Evolutionary conservation across 2,329 filamentous ascomycete species (phyloP).

Genomic region (Cytospora leucostoma): DNA sequence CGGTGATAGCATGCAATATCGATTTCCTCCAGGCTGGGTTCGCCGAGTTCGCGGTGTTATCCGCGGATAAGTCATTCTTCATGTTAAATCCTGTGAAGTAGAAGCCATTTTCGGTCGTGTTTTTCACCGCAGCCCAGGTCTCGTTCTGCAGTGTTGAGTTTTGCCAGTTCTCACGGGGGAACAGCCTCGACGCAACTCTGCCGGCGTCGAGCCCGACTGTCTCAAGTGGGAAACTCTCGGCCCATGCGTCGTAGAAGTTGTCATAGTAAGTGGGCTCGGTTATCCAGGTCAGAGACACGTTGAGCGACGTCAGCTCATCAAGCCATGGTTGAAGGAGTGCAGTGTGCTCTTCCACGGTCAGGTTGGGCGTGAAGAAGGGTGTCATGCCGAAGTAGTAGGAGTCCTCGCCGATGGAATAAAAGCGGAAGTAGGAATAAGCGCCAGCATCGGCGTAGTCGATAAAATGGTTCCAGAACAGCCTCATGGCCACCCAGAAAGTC

Average conservation of each 20-base stretch:
- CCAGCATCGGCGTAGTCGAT: conserved; percentile 50
- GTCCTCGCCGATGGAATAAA: conserved; percentile 23
- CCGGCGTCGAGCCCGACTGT: conserved; percentile 31
- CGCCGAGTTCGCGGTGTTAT: conserved; percentile 40
- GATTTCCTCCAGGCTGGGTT: conserved; percentile 53
- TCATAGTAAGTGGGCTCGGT: conserved; percentile 32
- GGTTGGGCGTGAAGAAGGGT: conserved; percentile 27
- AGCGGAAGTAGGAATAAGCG: conserved; percentile 44
- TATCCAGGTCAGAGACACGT: conserved; percentile 34
- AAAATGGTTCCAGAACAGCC: conserved; percentile 50
- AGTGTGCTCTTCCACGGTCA: conserved; percentile 17
- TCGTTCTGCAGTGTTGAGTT: conserved; percentile 32
- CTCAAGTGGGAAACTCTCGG: conserved; percentile 34
- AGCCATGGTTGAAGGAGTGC: conserved; percentile 32
- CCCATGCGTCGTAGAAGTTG: conserved; percentile 36
- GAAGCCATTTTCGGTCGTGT: conserved; percentile 18
- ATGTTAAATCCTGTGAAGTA: conserved; percentile 17
- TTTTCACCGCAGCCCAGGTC: conserved; percentile 34
- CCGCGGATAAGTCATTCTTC: conserved; percentile 8
- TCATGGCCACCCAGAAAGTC: conserved; percentile 55
- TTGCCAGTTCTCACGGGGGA: conserved; percentile 36
- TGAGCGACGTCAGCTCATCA: conserved; percentile 48
- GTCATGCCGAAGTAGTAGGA: conserved; percentile 25
- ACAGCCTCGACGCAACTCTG: conserved; percentile 34
- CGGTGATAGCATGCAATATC: conserved; percentile 42